Evolutionary conservation across 106 monocot species (phyloP).

Genomic region (Iris macrosiphon): DNA sequence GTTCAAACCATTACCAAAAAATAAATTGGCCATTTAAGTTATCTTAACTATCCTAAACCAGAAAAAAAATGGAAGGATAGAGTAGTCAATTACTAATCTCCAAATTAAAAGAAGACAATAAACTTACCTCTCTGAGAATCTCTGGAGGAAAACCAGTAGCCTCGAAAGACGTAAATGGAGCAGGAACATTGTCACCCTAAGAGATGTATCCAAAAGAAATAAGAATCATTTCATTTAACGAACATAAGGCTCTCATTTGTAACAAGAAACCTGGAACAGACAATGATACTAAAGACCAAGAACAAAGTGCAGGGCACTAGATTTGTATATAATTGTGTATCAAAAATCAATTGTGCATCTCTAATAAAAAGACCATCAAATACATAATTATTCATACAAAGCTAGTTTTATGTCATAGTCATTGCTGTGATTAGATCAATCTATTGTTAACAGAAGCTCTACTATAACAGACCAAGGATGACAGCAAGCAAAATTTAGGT

Average conservation of each 20-base stretch:
- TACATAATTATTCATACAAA: neutral
- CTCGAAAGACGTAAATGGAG: conserved; percentile 63
- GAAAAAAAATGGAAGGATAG: neutral
- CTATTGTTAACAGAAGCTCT: too few relatives aligned
- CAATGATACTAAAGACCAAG: neutral
- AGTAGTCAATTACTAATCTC: neutral
- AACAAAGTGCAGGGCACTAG: neutral
- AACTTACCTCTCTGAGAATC: conserved; percentile 55
- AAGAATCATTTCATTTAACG: too few relatives aligned
- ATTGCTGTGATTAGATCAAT: too few relatives aligned
- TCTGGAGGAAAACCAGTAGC: conserved; percentile 55
- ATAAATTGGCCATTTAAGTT: conserved; percentile 1
- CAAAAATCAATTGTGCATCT: neutral
- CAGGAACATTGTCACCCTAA: conserved; percentile 56
- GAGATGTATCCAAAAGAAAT: neutral
- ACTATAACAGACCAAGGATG: too few relatives aligned
- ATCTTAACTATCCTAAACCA: neutral
- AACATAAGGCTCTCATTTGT: too few relatives aligned
- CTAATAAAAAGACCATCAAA: neutral
- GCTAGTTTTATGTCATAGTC: too few relatives aligned
- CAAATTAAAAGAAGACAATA: neutral
- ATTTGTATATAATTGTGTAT: neutral
- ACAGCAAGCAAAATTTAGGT: too few relatives aligned
- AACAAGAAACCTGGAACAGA: too few relatives aligned
- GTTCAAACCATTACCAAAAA: conserved; percentile 10